A percentile compares a stretch with the other conserved stretches of the same genome.
Conservation (phyloP, 345 rosid species). For the Eucalyptus rudis region DNA sequence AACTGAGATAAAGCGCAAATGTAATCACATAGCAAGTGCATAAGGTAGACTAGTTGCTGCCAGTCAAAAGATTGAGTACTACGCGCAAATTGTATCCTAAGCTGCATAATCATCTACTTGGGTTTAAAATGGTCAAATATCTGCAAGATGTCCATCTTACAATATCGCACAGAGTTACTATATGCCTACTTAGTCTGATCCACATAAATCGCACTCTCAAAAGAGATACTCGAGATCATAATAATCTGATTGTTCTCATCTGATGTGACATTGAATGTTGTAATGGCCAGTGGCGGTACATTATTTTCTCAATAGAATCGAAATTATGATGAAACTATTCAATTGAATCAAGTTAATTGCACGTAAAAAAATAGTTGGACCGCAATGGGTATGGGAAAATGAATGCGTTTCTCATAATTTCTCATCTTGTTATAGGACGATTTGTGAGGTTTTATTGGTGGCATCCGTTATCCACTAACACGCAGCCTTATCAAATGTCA, state of each 20-base stretch:
- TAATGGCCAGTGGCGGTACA: not conserved
- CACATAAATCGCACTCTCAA: not conserved
- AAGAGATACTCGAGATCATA: not conserved
- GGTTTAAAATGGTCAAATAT: not conserved
- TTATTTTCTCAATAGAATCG: not conserved
- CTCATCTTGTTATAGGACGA: not conserved
- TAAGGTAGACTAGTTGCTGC: not conserved
- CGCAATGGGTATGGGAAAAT: not conserved
- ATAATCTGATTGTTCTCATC: not conserved
- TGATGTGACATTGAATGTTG: not conserved
- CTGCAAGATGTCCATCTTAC: not conserved
- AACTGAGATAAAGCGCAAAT: not conserved
- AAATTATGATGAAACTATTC: not conserved
- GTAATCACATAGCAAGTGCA: not conserved
- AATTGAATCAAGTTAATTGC: not conserved
- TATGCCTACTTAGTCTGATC: not conserved
- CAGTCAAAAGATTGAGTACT: not conserved
- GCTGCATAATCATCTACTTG: not conserved
- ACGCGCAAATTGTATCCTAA: not conserved
- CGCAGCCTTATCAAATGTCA: not conserved
- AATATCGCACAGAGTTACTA: not conserved
- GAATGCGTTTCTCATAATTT: not conserved
- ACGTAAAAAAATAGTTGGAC: not conserved
- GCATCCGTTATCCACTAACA: not conserved
- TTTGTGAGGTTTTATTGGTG: not conserved